Evolutionary conservation across 345 rosid genomes (phyloP).

Genomic region (Odontarrhena argentea): DNA sequence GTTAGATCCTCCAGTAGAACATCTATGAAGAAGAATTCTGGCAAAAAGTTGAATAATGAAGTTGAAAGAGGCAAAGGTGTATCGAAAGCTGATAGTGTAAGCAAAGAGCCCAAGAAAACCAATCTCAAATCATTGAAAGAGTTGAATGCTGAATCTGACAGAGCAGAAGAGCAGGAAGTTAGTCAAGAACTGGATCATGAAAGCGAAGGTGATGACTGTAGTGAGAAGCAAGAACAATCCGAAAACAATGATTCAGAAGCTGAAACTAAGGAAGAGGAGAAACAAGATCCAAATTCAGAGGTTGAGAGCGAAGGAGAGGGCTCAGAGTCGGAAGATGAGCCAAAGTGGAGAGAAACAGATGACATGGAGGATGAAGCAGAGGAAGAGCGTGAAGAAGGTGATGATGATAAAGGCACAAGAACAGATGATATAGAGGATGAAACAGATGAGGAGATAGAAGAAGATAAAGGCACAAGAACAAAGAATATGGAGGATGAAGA

Average conservation of each 20-base stretch:
- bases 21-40: constrained; percentile 22
- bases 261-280: constrained; percentile 29
- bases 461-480: too few relatives aligned
- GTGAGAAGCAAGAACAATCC: constrained; percentile 30
- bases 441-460: not conserved
- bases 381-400: too few relatives aligned
- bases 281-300: constrained; percentile 24
- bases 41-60: constrained; percentile 12
- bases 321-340: constrained; percentile 38
- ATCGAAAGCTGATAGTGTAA: constrained; percentile 2
- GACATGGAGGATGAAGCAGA: constrained; percentile 31
- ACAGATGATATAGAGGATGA: too few relatives aligned
- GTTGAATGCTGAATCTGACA: constrained; percentile 36
- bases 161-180: constrained; percentile 35
- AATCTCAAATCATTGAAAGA: constrained; percentile 36
- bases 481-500: not conserved
- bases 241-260: constrained; percentile 25
- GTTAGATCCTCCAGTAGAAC: constrained; percentile 31
- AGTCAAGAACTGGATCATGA: constrained; percentile 31
- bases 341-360: constrained; percentile 41
- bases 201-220: constrained; percentile 15
- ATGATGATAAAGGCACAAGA: not conserved
- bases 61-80: constrained; percentile 15
- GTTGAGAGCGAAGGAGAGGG: constrained; percentile 33
- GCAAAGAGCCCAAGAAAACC: not conserved